Evolutionary conservation across 495 filamentous ascomycete genomes (phyloP).

Genomic region (Aspergillus sclerotioniger): DNA sequence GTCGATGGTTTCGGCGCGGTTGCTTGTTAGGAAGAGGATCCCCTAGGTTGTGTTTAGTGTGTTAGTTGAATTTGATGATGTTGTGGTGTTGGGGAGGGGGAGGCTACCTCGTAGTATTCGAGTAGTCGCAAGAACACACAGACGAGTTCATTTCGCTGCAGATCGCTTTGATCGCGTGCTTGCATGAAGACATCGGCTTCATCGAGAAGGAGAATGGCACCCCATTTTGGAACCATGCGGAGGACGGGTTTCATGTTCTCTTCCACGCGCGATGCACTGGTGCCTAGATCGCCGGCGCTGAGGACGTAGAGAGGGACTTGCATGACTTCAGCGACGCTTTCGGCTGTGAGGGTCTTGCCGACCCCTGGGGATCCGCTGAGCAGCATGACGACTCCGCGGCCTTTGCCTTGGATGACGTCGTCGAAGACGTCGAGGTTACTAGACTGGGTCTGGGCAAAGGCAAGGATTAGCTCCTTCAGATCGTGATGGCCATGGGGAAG

Average conservation of each 20-base stretch:
- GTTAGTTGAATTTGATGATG: background rate
- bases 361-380: slow-evolving; percentile 52
- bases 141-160: slow-evolving; percentile 51
- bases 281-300: slow-evolving; percentile 39
- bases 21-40: slow-evolving; percentile 35
- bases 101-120: slow-evolving; percentile 49
- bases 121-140: slow-evolving; percentile 54
- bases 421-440: background rate
- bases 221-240: slow-evolving; percentile 41
- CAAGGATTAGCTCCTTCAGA: slow-evolving; percentile 14
- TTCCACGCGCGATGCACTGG: slow-evolving; percentile 37
- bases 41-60: slow-evolving; percentile 13
- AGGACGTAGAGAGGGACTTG: slow-evolving; percentile 29
- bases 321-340: slow-evolving; percentile 28
- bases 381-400: slow-evolving; percentile 48
- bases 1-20: slow-evolving; percentile 50
- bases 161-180: slow-evolving; percentile 35
- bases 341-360: slow-evolving; percentile 38
- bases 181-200: slow-evolving; percentile 58
- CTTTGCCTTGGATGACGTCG: slow-evolving; percentile 34
- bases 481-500: slow-evolving; percentile 30
- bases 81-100: background rate
- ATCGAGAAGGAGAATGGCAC: slow-evolving; percentile 52
- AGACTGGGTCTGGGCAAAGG: background rate
- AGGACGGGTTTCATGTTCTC: slow-evolving; percentile 40